A percentile compares a stretch with the other conserved stretches of the same genome.
Evolutionary conservation across 805 yeast genomes (phyloP).

Genomic region (Saccharomycopsis sp.): DNA sequence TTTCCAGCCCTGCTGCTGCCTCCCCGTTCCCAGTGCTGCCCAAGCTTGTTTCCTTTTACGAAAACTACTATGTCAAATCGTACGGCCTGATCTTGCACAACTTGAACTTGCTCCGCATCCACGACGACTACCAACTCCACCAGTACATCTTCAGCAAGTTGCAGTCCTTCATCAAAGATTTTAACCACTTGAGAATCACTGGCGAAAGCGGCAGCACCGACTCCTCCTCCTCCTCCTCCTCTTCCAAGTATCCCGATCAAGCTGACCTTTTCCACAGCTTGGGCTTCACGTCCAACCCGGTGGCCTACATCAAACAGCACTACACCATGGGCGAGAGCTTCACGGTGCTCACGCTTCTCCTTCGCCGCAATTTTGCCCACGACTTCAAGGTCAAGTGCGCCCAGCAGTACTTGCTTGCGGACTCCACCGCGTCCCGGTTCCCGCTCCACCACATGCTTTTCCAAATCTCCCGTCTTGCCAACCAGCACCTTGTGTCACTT

Average conservation of each 20-base stretch:
- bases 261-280: constrained; percentile 2
- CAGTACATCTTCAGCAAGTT: background rate
- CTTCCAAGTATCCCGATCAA: background rate
- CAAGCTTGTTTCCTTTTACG: background rate
- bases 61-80: background rate
- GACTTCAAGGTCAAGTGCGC: constrained; percentile 2
- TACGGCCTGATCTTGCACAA: background rate
- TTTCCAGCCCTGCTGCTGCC: background rate
- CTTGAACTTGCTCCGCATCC: background rate
- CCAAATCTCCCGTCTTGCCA: background rate
- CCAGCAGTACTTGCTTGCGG: constrained; percentile 3
- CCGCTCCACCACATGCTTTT: constrained; percentile 10
- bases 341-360: background rate
- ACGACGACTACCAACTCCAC: background rate
- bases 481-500: background rate
- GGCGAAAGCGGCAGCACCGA: no score
- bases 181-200: constrained; percentile 3
- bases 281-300: constrained; percentile 11
- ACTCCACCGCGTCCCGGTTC: background rate
- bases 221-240: no score
- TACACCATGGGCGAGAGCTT: background rate
- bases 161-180: background rate
- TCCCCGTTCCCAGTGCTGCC: background rate
- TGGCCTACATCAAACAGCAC: background rate
- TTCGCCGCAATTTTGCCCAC: background rate